These are phyloP conservation scores for Tolypocladium paradoxum DNA, from an alignment of 2,329 filamentous ascomycete genomes.

Conservation along the genomic window DNA sequence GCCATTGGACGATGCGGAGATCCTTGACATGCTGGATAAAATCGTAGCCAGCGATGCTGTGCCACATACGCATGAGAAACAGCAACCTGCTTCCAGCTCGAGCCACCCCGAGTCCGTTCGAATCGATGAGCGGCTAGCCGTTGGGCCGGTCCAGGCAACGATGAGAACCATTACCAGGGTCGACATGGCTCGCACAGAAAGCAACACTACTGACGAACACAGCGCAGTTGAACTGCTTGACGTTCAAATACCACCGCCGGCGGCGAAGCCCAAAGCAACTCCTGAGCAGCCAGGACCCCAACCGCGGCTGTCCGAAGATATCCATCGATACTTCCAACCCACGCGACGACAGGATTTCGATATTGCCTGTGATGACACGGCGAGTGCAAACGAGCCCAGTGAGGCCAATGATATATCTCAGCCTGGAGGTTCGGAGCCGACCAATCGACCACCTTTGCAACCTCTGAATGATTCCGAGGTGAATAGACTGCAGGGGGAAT, in stretches of 20 bases:
- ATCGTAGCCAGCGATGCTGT: too few species aligned
- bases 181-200: slow-evolving; percentile 21
- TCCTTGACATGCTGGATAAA: background rate
- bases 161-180: slow-evolving; percentile 20
- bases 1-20: background rate
- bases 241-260: slow-evolving; percentile 14
- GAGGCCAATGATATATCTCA: background rate
- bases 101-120: background rate
- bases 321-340: slow-evolving; percentile 20
- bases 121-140: background rate
- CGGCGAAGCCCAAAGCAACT: background rate
- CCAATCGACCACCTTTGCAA: slow-evolving; percentile 7
- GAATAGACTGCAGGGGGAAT: slow-evolving; percentile 9
- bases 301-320: slow-evolving; percentile 11
- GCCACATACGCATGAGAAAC: too few species aligned
- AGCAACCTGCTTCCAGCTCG: background rate
- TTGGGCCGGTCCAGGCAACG: background rate
- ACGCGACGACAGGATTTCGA: slow-evolving; percentile 14
- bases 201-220: slow-evolving; percentile 19
- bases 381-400: slow-evolving; percentile 8
- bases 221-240: slow-evolving; percentile 8
- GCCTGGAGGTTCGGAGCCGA: background rate
- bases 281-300: slow-evolving; percentile 2
- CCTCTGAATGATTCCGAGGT: slow-evolving; percentile 7
- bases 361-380: slow-evolving; percentile 24